These are phyloP conservation scores for Colletotrichum horii DNA, from an alignment of 2,329 filamentous ascomycete genomes.

Conservation along the genomic window DNA sequence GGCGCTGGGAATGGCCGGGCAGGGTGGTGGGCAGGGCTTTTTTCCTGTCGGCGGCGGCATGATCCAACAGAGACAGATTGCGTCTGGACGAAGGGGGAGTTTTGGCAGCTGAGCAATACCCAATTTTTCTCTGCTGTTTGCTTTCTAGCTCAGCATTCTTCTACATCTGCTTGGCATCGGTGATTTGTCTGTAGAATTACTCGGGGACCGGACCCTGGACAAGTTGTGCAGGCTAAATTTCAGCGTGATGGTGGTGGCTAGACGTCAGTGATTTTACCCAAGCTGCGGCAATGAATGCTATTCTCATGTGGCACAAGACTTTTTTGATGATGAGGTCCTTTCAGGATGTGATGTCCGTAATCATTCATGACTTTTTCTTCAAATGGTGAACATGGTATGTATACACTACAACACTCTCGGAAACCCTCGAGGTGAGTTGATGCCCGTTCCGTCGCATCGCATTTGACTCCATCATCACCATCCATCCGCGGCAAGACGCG, in stretches of 20 bases:
- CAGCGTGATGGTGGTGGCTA: background rate
- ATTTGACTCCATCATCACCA: constrained; percentile 3
- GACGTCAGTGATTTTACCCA: background rate
- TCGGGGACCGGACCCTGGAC: background rate
- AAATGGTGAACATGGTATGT: constrained; percentile 15
- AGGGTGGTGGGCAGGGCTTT: background rate
- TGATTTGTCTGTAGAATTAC: background rate
- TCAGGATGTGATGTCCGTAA: constrained; percentile 5
- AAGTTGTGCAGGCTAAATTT: background rate
- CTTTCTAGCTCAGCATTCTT: background rate
- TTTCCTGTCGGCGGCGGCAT: background rate
- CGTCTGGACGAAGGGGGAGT: background rate
- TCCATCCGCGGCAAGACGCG: background rate
- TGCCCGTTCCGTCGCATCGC: constrained; percentile 11
- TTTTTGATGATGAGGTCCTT: background rate
- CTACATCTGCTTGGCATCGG: background rate
- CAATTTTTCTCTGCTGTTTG: background rate
- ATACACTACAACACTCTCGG: constrained; percentile 19
- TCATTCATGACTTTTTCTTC: constrained; percentile 21
- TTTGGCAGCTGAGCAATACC: background rate
- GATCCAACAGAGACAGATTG: background rate
- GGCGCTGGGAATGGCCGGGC: background rate
- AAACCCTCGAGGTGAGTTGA: constrained; percentile 17
- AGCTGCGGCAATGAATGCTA: background rate
- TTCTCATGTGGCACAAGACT: background rate